These are phyloP conservation scores for Metschnikowia drakensbergensis DNA, from an alignment of 805 yeast species.

Conservation along the genomic window DNA sequence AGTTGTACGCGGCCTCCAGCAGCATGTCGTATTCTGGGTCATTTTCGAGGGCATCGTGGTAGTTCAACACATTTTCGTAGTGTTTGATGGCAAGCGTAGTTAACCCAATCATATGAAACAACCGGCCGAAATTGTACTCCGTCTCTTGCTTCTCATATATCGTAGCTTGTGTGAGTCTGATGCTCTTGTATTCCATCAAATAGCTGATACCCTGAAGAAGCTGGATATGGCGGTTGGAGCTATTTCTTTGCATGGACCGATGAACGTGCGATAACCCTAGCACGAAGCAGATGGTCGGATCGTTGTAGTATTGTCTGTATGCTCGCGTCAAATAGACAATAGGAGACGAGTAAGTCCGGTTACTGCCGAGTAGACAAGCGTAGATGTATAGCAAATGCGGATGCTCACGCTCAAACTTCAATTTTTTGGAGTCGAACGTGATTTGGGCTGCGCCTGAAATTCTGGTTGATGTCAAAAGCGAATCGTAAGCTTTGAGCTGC, in stretches of 20 bases:
- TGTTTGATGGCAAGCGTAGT: constrained; percentile 67
- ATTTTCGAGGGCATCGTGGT: constrained; percentile 34
- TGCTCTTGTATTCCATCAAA: constrained; percentile 63
- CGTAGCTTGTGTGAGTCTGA: constrained; percentile 40
- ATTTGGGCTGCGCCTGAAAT: constrained; percentile 80
- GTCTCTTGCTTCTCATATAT: constrained; percentile 67
- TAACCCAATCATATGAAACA: constrained; percentile 80
- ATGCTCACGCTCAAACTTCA: constrained; percentile 36
- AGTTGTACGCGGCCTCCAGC: constrained; percentile 82
- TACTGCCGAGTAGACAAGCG: constrained; percentile 74
- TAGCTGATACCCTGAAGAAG: constrained; percentile 82
- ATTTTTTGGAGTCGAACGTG: constrained; percentile 47
- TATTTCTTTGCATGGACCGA: constrained; percentile 86
- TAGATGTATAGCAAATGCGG: constrained; percentile 77
- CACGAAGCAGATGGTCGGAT: constrained; percentile 73
- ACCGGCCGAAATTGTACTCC: constrained; percentile 76
- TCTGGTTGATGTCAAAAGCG: constrained; percentile 47
- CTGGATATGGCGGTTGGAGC: constrained; percentile 82
- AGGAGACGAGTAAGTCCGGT: constrained; percentile 79
- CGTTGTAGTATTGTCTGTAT: constrained; percentile 61
- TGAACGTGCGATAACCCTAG: constrained; percentile 81
- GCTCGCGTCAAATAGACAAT: constrained; percentile 73
- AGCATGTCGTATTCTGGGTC: constrained; percentile 54
- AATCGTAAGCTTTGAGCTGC: constrained; percentile 85
- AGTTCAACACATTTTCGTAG: constrained; percentile 62